phyloP scores from a whole-genome alignment of 495 filamentous ascomycete genomes.

The Neurospora tetraspora region DNA sequence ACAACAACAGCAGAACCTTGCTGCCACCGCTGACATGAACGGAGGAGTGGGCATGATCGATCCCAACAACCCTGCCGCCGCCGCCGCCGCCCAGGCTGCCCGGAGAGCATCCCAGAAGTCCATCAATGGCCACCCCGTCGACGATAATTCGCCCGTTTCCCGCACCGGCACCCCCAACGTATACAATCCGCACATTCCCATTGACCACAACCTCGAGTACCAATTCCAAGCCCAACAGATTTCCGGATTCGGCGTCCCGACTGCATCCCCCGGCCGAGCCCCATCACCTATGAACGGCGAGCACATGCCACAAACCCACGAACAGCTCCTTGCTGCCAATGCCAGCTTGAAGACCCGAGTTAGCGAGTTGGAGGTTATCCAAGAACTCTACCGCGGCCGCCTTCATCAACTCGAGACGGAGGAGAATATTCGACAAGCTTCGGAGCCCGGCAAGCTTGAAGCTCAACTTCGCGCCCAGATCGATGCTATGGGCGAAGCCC shows the following conservation, averaged over 20 bases:
- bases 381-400: slow-evolving; percentile 83
- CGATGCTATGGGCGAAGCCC: slow-evolving; percentile 32
- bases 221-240: slow-evolving; percentile 43
- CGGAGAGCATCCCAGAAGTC: slow-evolving; percentile 64
- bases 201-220: slow-evolving; percentile 63
- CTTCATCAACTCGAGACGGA: slow-evolving; percentile 78
- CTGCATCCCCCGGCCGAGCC: slow-evolving; percentile 55
- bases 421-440: slow-evolving; percentile 49
- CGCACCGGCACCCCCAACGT: slow-evolving; percentile 74
- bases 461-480: slow-evolving; percentile 30
- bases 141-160: slow-evolving; percentile 77
- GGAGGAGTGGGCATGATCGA: slow-evolving; percentile 32
- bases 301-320: slow-evolving; percentile 67
- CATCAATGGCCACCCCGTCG: slow-evolving; percentile 62
- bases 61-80: slow-evolving; percentile 26
- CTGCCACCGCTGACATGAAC: slow-evolving; percentile 45
- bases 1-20: slow-evolving; percentile 35
- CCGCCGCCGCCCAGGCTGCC: slow-evolving; percentile 22
- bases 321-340: slow-evolving; percentile 66
- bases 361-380: slow-evolving; percentile 89
- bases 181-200: slow-evolving; percentile 45
- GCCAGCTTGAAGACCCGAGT: slow-evolving; percentile 81
- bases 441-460: slow-evolving; percentile 42
- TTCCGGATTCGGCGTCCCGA: slow-evolving; percentile 40
- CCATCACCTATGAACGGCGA: slow-evolving; percentile 62